Conservation (phyloP, 805 yeast genomes). For the Maudiozyma pseudohumilis region DNA sequence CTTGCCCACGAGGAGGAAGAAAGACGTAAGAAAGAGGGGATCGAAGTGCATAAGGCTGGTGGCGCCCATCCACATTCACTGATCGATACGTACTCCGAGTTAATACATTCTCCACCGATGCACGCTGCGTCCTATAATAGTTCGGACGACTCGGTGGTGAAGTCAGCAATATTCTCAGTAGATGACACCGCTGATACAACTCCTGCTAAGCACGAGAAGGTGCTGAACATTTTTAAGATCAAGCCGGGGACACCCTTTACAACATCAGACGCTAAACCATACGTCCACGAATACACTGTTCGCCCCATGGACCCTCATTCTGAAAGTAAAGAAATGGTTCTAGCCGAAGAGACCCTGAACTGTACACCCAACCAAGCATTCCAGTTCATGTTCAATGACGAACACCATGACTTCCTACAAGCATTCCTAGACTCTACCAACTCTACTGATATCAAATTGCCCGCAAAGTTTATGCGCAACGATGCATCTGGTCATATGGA, state of each 20-base stretch:
- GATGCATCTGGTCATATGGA: constrained; percentile 31
- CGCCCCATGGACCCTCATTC: constrained; percentile 32
- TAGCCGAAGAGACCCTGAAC: constrained; percentile 36
- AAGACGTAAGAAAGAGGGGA: constrained; percentile 1
- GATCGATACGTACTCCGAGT: constrained; percentile 3
- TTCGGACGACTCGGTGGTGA: constrained; percentile 19
- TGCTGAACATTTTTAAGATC: constrained; percentile 8
- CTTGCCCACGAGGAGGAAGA: constrained; percentile 7
- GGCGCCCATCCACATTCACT: not conserved
- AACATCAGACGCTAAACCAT: constrained; percentile 59
- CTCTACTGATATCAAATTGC: constrained; percentile 29
- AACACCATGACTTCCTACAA: constrained; percentile 33
- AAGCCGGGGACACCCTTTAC: constrained; percentile 33
- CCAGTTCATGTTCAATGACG: constrained; percentile 59
- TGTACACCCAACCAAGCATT: constrained; percentile 71
- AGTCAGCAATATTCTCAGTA: constrained; percentile 35
- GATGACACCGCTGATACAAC: constrained; percentile 27
- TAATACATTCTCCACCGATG: not conserved
- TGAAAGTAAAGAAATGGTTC: constrained; percentile 39
- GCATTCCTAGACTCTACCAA: constrained; percentile 34
- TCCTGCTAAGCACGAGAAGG: constrained; percentile 10
- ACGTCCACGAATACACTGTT: constrained; percentile 48
- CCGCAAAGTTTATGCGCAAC: constrained; percentile 32
- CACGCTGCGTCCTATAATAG: not conserved
- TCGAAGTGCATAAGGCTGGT: not conserved